Base-by-base conservation (phyloP, 257 asterid genomes). In the Przewalskia tangutica region DNA sequence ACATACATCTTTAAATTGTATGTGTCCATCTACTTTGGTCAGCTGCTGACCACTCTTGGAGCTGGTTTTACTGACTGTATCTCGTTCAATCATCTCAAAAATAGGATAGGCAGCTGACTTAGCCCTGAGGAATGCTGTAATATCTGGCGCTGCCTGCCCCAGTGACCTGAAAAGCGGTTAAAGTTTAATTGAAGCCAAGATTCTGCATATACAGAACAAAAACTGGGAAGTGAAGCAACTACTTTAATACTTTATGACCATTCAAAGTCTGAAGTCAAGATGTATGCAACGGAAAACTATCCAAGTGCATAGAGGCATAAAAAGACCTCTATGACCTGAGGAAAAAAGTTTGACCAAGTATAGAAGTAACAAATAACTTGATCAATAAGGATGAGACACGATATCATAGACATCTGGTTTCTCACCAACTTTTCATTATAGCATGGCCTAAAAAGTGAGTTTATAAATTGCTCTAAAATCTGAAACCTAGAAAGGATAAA, bases 121-220 rank as follows among this genome's bases (percentile, higher is more conserved):
- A 66, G 98, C 98, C 77, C 98, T 89, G 70, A 95, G 84, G 78
- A 94, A 95, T 4, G 99, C 94, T 2, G 98, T 90, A 85, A 95
- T 81, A 53, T 93, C 97, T 2, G 98, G 98, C 18, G 99, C 97
- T 2, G 95, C 95, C 84, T 92, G 99, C 67, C 99, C 99, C 48
- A 95, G 89, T 44, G 99, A 95, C 89, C 98, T 95, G 85, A 77
- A 67, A 50, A 50, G 59, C 55, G 79, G 76, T 64, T 71, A 11
- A 79, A 38, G 34, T 50, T 6, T 14, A 23, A 65, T 44, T 8
- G 76, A 18, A 44, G 82, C 20, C 46, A 23, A 44, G 40, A 79
- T 64, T 56, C 51, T 14, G 13, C 76, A 60, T 42, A 73, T 48
- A 50, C 79, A 48, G 44, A 12, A 73, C 44, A 23, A 48, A 73